phyloP scores from a whole-genome alignment of 352 stramenopile genomes.

The Elongisporangium senticosum region DNA sequence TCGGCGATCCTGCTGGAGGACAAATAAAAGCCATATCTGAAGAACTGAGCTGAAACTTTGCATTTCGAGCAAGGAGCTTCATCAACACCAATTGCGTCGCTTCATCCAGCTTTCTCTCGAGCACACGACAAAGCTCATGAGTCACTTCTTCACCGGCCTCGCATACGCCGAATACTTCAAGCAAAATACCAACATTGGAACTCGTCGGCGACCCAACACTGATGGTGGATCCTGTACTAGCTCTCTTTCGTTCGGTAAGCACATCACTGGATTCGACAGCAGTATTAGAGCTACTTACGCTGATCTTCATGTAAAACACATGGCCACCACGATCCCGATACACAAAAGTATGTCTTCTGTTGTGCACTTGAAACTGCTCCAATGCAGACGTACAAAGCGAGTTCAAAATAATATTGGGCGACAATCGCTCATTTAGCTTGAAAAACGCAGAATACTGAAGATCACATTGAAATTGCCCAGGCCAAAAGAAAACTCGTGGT shows the following conservation, averaged over 20 bases:
- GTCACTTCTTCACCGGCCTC: conserved; percentile 78
- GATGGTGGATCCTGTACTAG: conserved; percentile 2
- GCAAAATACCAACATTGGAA: conserved; percentile 38
- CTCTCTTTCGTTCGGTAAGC: background rate
- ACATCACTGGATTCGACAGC: conserved; percentile 3
- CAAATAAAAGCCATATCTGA: conserved; percentile 77
- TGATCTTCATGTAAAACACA: conserved; percentile 89
- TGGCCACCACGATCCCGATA: conserved; percentile 80
- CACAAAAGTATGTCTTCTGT: conserved; percentile 83
- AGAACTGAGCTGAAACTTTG: conserved; percentile 76
- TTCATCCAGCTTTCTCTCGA: conserved; percentile 86
- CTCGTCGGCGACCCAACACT: background rate
- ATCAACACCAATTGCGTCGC: conserved; percentile 81
- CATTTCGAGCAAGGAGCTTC: conserved; percentile 80
- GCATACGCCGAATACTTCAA: conserved; percentile 84
- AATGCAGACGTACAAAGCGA: conserved; percentile 79
- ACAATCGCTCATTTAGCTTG: conserved; percentile 71
- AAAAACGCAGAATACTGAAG: conserved; percentile 77
- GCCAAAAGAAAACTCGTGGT: conserved; percentile 71
- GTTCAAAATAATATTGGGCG: conserved; percentile 73
- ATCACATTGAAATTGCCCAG: conserved; percentile 82
- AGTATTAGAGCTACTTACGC: conserved; percentile 17
- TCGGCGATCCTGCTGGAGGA: conserved; percentile 32
- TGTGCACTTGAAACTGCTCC: conserved; percentile 88
- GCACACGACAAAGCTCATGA: conserved; percentile 66